phyloP scores from a whole-genome alignment of 805 yeast genomes.

The Sugiyamaella marilandica region DNA sequence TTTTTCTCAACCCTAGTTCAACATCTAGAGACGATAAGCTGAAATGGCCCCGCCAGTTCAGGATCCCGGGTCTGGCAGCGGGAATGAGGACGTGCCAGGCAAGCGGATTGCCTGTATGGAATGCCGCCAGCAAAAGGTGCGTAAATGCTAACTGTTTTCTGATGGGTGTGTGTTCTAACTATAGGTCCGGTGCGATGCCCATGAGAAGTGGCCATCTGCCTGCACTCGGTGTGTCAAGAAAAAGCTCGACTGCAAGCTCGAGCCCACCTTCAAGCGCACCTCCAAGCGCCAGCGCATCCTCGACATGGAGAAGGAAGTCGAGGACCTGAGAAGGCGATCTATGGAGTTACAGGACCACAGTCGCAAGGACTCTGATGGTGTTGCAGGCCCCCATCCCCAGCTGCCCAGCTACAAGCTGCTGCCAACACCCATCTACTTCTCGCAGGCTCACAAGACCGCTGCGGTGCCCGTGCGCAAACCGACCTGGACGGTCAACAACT shows the following conservation, averaged over 20 bases:
- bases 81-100: conserved; percentile 9
- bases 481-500: conserved; percentile 5
- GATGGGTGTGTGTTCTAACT: not conserved
- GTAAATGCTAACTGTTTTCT: too few species aligned
- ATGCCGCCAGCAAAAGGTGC: conserved; percentile 85
- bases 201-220: conserved; percentile 65
- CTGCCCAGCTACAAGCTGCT: conserved; percentile 6
- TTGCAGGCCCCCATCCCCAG: not conserved
- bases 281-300: conserved; percentile 59
- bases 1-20: not conserved
- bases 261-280: conserved; percentile 81
- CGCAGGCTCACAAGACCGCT: conserved; percentile 4
- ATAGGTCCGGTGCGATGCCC: conserved; percentile 62
- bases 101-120: conserved; percentile 88
- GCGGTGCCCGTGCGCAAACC: conserved; percentile 6
- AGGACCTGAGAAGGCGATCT: conserved; percentile 50
- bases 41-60: conserved; percentile 2
- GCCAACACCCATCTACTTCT: conserved; percentile 5
- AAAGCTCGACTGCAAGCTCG: conserved; percentile 63
- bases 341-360: not conserved
- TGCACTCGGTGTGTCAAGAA: conserved; percentile 79
- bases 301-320: conserved; percentile 66
- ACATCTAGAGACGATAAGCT: not conserved
- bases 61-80: conserved; percentile 7
- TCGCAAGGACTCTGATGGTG: not conserved